Evolutionary conservation across 2,329 filamentous ascomycete genomes (phyloP).

Genomic region (Colletotrichum abscissum): DNA sequence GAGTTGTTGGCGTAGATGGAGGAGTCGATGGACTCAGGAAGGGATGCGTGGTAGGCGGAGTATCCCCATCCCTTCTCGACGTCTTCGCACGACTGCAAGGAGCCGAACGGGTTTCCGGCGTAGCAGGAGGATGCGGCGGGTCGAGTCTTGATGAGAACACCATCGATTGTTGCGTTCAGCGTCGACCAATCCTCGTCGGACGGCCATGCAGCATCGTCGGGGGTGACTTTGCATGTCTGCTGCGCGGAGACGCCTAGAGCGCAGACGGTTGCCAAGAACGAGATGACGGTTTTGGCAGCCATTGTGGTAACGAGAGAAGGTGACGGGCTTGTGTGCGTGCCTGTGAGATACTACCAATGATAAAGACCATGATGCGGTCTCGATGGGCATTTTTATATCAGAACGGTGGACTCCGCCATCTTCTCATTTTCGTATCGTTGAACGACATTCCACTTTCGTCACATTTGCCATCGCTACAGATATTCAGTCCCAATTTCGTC

Average conservation of each 20-base stretch:
- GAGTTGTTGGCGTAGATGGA: conserved; percentile 24
- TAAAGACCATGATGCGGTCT: background rate
- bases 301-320: background rate
- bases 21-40: conserved; percentile 17
- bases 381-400: background rate
- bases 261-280: background rate
- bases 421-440: conserved; percentile 14
- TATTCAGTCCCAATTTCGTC: background rate
- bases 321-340: background rate
- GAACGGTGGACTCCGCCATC: background rate
- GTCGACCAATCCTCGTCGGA: conserved; percentile 46
- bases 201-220: conserved; percentile 23
- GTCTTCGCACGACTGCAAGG: conserved; percentile 5
- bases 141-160: conserved; percentile 54
- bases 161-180: conserved; percentile 57
- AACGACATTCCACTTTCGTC: background rate
- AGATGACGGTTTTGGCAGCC: background rate
- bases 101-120: conserved; percentile 36
- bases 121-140: conserved; percentile 61
- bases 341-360: background rate
- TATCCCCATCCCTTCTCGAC: conserved; percentile 7
- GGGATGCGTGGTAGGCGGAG: conserved; percentile 16
- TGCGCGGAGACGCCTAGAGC: conserved; percentile 5
- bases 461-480: background rate
- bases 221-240: conserved; percentile 17